These are phyloP conservation scores for Petrea volubilis DNA, from an alignment of 257 asterid genomes.

Conservation along the genomic window DNA sequence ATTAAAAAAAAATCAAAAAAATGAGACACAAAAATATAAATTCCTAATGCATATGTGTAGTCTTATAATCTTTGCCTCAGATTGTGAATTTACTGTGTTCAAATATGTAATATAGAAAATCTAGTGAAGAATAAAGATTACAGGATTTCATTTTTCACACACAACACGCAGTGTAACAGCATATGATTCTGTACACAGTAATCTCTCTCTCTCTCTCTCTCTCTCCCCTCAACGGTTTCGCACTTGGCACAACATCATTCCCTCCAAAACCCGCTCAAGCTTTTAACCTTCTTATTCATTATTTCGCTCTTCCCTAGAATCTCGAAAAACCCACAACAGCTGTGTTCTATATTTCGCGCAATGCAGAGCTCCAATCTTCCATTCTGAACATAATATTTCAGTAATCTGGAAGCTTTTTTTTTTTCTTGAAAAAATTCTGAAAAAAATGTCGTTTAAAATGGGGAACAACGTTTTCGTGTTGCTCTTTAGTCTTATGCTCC, in stretches of 20 bases:
- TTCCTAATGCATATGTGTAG: not conserved
- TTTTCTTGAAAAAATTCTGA: not conserved
- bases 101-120: not conserved
- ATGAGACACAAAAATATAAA: too few species aligned
- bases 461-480: constrained; percentile 28
- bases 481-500: constrained; percentile 41
- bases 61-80: too few species aligned
- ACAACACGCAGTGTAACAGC: not conserved
- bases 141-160: not conserved
- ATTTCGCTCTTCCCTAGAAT: not conserved
- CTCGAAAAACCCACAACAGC: not conserved
- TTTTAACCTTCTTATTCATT: not conserved
- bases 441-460: constrained; percentile 32
- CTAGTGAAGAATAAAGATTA: not conserved
- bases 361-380: not conserved
- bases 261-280: not conserved
- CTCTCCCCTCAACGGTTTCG: not conserved
- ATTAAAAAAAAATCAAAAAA: too few species aligned
- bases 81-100: too few species aligned
- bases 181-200: not conserved
- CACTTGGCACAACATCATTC: not conserved
- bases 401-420: not conserved
- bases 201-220: not conserved
- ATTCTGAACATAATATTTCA: not conserved
- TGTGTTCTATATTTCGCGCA: not conserved